These are phyloP conservation scores for Rubia peregrina DNA, from an alignment of 305 asterid species.

Conservation along the genomic window DNA sequence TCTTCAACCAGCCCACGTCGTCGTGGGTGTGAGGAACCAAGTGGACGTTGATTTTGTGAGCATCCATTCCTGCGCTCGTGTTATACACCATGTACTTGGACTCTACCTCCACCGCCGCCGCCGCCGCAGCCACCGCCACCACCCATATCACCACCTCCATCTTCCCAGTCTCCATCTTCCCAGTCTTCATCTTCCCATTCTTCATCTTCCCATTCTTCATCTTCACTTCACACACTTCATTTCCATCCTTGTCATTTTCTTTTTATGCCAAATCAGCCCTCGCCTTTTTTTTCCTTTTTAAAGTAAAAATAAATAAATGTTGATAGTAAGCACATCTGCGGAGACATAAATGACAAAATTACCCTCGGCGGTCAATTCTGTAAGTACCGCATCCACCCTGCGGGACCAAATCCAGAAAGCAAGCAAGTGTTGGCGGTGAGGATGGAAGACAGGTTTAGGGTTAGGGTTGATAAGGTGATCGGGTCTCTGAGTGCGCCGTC, in stretches of 20 bases:
- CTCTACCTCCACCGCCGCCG: constrained; percentile 10
- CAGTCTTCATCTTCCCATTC: no score
- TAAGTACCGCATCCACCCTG: no score
- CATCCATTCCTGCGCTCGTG: constrained; percentile 18
- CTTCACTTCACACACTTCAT: neutral
- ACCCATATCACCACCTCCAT: neutral
- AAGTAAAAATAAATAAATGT: no score
- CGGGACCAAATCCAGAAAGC: no score
- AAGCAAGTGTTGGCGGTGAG: no score
- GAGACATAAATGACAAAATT: no score
- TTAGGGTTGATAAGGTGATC: constrained; percentile 73
- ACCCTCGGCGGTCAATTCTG: no score
- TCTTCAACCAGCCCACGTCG: constrained; percentile 39
- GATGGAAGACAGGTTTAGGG: constrained; percentile 81
- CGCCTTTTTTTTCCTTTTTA: no score
- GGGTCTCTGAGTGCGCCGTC: constrained; percentile 45
- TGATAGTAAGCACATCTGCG: no score
- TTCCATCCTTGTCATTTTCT: neutral
- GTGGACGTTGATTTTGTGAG: constrained; percentile 29
- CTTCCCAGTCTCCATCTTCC: neutral
- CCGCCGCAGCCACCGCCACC: neutral
- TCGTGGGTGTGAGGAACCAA: constrained; percentile 38
- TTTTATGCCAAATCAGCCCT: neutral
- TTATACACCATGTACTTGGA: constrained; percentile 27
- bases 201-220: no score